These are phyloP conservation scores for Guadua angustifolia DNA, from an alignment of 176 grass and related monocot genomes.

Conservation along the genomic window DNA sequence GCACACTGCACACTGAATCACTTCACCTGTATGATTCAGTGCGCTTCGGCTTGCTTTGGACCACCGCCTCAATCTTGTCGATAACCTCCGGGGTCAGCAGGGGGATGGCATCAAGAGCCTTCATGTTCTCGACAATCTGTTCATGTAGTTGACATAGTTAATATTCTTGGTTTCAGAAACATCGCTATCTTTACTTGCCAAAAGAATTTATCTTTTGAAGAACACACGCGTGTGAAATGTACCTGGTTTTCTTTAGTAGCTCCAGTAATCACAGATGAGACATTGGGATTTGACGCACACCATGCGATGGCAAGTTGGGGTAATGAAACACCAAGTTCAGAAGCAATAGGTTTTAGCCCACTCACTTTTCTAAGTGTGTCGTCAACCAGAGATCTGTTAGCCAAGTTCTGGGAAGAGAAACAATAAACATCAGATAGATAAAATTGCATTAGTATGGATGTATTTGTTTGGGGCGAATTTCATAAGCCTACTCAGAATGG, in stretches of 20 bases:
- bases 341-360: slow-evolving; percentile 80
- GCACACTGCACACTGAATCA: slow-evolving; percentile 13
- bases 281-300: slow-evolving; percentile 92
- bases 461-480: not conserved
- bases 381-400: slow-evolving; percentile 79
- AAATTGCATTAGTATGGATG: not conserved
- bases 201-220: not conserved
- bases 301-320: slow-evolving; percentile 92
- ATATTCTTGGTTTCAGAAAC: not conserved
- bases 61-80: slow-evolving; percentile 75
- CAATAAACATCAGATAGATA: not conserved
- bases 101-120: slow-evolving; percentile 83
- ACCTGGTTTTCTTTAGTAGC: slow-evolving; percentile 99
- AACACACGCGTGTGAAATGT: not conserved
- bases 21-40: slow-evolving; percentile 85
- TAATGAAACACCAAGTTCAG: slow-evolving; percentile 76
- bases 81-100: slow-evolving; percentile 81
- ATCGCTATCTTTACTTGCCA: not conserved
- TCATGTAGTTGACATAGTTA: not conserved
- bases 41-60: slow-evolving; percentile 94
- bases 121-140: slow-evolving; percentile 97
- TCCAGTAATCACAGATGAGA: slow-evolving; percentile 97
- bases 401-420: slow-evolving; percentile 73
- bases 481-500: not conserved
- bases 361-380: slow-evolving; percentile 90